Base-by-base conservation (phyloP, 805 yeast genomes). In the Hanseniaspora singularis region DNA sequence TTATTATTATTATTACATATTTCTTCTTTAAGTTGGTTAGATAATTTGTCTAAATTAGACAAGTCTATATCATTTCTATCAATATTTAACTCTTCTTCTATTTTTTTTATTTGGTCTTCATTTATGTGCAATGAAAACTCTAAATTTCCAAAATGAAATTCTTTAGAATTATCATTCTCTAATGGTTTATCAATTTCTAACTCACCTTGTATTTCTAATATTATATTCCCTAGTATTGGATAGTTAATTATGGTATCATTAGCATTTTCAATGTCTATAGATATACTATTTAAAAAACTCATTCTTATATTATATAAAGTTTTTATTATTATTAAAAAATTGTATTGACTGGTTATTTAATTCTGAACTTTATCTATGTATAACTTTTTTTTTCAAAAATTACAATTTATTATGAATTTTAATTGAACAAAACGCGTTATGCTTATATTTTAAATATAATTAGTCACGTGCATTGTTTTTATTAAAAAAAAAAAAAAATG, bases 131-230 rank as follows among this genome's bases (percentile, higher is more conserved):
- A 69, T 52, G 62, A 56, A 38, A 58, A 56, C 6, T 64, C 60
- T 49, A 68, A 71, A 45, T 64, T 60, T 9, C 50, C 51, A 24
- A 19, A 46, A 23, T 57, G 58, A 48, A 66, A 70, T 31, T 60
- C 66, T 14, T 61, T 58, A 37, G 64, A 22, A 54, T 18, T 63
- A 56, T 5, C 57, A 55, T 1, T 51, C 53, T 6, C 70, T 68
- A 19, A 54, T 55, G 3, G 55, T 49, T 0, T 79, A 78, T 3
- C 50, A 2, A 77, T 56, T 48, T 75, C 73, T 33, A 81, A 59
- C 30, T 77, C 84, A 9, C 92, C 92, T 56, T 81, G 92, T 16
- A 81, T 80, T 57, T 81, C 92, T 16, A 81, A 51, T 15, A 81
- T 54, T 2, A 73, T 68, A 36, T 76, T 68, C 1, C 89, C 92